Conservation (phyloP, 2,329 filamentous ascomycete species). For the Allantophomopsis lycopodina region DNA sequence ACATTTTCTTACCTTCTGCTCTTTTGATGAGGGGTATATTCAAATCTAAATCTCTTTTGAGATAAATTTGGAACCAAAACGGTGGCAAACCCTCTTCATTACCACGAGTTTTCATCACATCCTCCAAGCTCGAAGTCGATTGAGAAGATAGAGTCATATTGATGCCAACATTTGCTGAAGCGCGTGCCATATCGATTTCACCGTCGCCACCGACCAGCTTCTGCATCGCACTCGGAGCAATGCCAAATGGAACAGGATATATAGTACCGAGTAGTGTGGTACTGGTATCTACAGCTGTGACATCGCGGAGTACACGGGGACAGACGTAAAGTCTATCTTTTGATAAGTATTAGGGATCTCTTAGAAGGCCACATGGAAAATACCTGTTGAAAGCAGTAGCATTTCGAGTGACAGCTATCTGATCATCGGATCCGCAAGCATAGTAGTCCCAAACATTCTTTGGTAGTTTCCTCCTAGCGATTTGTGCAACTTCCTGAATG, state of each 20-base stretch:
- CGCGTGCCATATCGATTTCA: slow-evolving; percentile 38
- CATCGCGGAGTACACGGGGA: slow-evolving; percentile 38
- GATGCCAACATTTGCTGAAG: slow-evolving; percentile 31
- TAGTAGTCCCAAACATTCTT: too few species aligned
- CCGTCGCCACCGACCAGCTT: slow-evolving; percentile 45
- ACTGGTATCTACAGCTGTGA: slow-evolving; percentile 29
- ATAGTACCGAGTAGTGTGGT: slow-evolving; percentile 36
- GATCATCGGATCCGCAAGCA: too few species aligned
- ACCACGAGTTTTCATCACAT: slow-evolving; percentile 18
- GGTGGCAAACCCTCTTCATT: too few species aligned
- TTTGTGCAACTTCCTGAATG: too few species aligned
- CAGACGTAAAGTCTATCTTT: too few species aligned
- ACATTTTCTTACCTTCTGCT: slow-evolving; percentile 20
- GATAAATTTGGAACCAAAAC: slow-evolving; percentile 42
- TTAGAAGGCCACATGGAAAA: too few species aligned
- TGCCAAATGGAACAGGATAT: slow-evolving; percentile 40
- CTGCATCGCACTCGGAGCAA: slow-evolving; percentile 47
- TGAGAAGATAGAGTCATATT: slow-evolving; percentile 47
- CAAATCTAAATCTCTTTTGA: slow-evolving; percentile 34
- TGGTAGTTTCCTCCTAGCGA: too few species aligned
- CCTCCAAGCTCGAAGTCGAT: slow-evolving; percentile 37
- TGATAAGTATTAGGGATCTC: too few species aligned
- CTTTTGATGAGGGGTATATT: slow-evolving; percentile 29
- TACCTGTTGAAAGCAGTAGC: too few species aligned
- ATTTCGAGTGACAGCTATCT: too few species aligned